These are phyloP conservation scores for Coniosporium apollinis DNA, from an alignment of 495 filamentous ascomycete species.

Conservation along the genomic window DNA sequence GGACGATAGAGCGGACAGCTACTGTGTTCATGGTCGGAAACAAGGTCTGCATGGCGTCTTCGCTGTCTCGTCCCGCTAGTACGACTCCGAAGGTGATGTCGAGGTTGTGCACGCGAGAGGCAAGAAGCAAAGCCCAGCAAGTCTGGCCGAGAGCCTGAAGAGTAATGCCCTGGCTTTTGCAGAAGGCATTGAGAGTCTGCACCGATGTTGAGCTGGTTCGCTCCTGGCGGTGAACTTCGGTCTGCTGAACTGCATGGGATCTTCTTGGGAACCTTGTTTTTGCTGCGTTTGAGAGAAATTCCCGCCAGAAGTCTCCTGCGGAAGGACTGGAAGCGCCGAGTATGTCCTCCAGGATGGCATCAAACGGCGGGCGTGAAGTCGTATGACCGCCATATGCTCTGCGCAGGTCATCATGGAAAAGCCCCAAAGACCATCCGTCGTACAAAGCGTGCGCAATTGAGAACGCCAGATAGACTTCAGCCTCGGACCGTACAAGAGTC, in stretches of 20 bases:
- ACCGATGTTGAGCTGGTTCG: constrained; percentile 23
- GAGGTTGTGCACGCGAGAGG: constrained; percentile 33
- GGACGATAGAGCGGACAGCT: constrained; percentile 41
- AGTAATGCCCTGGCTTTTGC: constrained; percentile 38
- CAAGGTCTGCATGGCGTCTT: constrained; percentile 38
- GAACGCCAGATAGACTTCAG: constrained; percentile 36
- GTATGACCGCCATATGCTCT: constrained; percentile 34
- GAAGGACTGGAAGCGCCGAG: constrained; percentile 24
- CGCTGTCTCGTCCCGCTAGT: constrained; percentile 48
- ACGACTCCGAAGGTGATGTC: constrained; percentile 59
- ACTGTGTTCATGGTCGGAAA: constrained; percentile 74
- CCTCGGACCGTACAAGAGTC: constrained; percentile 13
- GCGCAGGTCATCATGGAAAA: constrained; percentile 49
- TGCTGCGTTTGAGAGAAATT: constrained; percentile 33
- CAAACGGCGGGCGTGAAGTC: constrained; percentile 27
- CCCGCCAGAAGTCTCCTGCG: constrained; percentile 41
- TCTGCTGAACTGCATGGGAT: background rate
- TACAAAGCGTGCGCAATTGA: constrained; percentile 69
- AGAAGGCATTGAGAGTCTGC: constrained; percentile 30
- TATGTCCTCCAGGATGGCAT: constrained; percentile 28
- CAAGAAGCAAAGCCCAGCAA: constrained; percentile 46
- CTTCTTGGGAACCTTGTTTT: constrained; percentile 16
- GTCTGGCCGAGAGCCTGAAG: constrained; percentile 48
- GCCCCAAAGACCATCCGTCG: constrained; percentile 54
- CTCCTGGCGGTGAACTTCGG: constrained; percentile 29